These are phyloP conservation scores for Globisporangium carolinianum DNA, from an alignment of 352 stramenopile genomes.

Conservation along the genomic window DNA sequence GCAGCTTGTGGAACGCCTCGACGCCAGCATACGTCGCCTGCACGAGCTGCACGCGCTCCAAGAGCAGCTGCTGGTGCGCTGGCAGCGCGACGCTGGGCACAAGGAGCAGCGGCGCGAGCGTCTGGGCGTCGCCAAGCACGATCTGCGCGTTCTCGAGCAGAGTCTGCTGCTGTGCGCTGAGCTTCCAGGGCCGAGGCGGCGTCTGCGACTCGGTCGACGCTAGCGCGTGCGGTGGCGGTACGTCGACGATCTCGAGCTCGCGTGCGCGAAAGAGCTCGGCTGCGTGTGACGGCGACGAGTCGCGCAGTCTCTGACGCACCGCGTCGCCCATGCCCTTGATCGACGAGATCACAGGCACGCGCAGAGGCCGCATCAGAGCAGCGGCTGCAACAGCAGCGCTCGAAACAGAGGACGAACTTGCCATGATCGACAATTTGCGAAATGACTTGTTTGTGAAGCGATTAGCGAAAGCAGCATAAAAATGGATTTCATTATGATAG, in stretches of 20 bases:
- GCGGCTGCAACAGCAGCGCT: too few relatives aligned
- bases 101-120: slow-evolving; percentile 34
- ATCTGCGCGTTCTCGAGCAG: slow-evolving; percentile 33
- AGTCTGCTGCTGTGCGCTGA: slow-evolving; percentile 25
- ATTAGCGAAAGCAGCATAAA: too few relatives aligned
- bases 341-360: slow-evolving; percentile 48
- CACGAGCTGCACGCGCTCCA: slow-evolving; percentile 44
- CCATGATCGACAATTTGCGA: too few relatives aligned
- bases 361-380: slow-evolving; percentile 9
- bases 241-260: slow-evolving; percentile 38
- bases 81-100: slow-evolving; percentile 12
- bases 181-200: slow-evolving; percentile 18
- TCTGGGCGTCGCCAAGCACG: slow-evolving; percentile 45
- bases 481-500: too few relatives aligned
- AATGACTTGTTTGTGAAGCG: too few relatives aligned
- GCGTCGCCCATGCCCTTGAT: slow-evolving; percentile 35
- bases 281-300: slow-evolving; percentile 16
- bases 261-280: slow-evolving; percentile 32
- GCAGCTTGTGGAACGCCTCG: slow-evolving; percentile 36
- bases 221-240: slow-evolving; percentile 15
- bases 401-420: too few relatives aligned
- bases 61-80: slow-evolving; percentile 20
- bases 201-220: slow-evolving; percentile 1
- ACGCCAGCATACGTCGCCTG: slow-evolving; percentile 62
- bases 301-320: slow-evolving; percentile 26